Base-by-base conservation (phyloP, 2,329 filamentous ascomycete genomes). In the Pseudogymnoascus sp. region DNA sequence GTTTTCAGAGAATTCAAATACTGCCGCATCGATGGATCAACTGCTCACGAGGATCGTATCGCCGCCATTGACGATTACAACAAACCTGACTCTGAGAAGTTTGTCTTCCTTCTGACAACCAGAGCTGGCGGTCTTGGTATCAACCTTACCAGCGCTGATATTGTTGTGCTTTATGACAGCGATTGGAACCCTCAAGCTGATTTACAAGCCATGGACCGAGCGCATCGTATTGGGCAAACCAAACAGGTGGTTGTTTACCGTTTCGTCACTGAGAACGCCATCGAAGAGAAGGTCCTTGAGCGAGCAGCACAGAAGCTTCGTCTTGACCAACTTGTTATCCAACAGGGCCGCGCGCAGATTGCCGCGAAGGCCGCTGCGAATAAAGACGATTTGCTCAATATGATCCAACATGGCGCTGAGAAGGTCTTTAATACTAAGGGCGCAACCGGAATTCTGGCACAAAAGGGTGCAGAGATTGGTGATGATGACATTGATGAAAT, bases 111-210 rank as follows among this genome's bases (percentile, higher is more conserved):
- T 65, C 81, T 99, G 52, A 99, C 94, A 0, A 99, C 94, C 39
- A 87, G 94, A 76, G 94, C 94, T 63, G 94, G 94, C 80, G 94
- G 94, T 70, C 78, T 99, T 62, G 94, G 94, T 71, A 99, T 99
- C 80, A 99, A 99, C 73, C 78, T 99, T 72, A 99, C 94, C 0
- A 88, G 84, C 65, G 94, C 94, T 62, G 94, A 99, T 70, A 96
- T 97, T 71, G 94, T 99, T 63, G 85, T 99, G 31, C 84, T 99
- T 6, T 99, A 94, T 72, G 94, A 99, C 74, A 97, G 92, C 70
- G 94, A 99, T 73, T 99, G 94, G 94, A 97, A 97, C 71, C 94
- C 94, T 8, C 94, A 99, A 76, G 94, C 94, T 16, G 94, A 99
- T 85, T 78, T 99, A 64, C 94, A 99, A 75, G 94, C 94, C 63